Evolutionary conservation across 495 filamentous ascomycete genomes (phyloP).

Genomic region (Entonaema liquescens): DNA sequence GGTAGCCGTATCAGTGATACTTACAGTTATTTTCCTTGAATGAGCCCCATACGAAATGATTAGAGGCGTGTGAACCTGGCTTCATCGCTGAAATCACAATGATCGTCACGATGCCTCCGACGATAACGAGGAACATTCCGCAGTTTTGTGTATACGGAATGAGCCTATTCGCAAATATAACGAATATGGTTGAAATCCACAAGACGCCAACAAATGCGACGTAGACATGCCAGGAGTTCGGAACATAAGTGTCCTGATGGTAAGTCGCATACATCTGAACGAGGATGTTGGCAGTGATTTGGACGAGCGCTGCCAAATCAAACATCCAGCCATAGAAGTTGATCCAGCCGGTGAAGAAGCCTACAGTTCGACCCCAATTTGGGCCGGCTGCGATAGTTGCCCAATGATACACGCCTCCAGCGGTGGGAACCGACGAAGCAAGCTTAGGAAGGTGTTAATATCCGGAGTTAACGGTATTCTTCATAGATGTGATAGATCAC

Average conservation of each 20-base stretch:
- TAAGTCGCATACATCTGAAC: conserved; percentile 77
- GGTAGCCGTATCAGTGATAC: neutral
- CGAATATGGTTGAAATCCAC: conserved; percentile 70
- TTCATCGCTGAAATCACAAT: conserved; percentile 77
- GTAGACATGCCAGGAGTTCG: conserved; percentile 78
- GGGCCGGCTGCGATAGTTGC: conserved; percentile 76
- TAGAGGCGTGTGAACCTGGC: conserved; percentile 66
- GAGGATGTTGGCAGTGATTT: conserved; percentile 73
- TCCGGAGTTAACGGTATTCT: neutral
- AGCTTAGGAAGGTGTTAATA: conserved; percentile 57
- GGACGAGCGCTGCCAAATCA: conserved; percentile 69
- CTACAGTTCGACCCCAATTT: conserved; percentile 70
- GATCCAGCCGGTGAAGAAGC: conserved; percentile 82
- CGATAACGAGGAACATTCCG: conserved; percentile 74
- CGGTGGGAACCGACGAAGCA: conserved; percentile 79
- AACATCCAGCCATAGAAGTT: conserved; percentile 78
- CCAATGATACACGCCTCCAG: conserved; percentile 90
- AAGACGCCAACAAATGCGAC: conserved; percentile 71
- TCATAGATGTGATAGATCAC: conserved; percentile 3
- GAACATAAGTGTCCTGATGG: conserved; percentile 66
- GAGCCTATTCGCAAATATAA: conserved; percentile 74
- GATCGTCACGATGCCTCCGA: conserved; percentile 74
- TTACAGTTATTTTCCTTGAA: conserved; percentile 64
- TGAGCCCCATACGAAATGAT: conserved; percentile 67
- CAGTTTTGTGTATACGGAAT: conserved; percentile 72